Conservation (phyloP, 257 asterid species). For the Nicotiana tomentosiformis region DNA sequence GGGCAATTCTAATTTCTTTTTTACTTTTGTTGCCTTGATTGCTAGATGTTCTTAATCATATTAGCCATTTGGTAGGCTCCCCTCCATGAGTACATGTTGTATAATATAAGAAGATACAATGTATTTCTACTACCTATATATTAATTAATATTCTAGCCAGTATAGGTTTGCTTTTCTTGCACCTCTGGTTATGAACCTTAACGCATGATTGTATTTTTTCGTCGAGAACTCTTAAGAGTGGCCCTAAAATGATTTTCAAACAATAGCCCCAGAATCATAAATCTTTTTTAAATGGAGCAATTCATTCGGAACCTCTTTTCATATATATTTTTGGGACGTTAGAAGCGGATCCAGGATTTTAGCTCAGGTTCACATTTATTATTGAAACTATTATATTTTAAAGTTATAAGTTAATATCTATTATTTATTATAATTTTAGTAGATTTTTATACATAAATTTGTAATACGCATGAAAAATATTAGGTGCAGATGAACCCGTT, state of each 20-base stretch:
- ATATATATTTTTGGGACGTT: too few relatives aligned
- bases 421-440: too few relatives aligned
- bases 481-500: too few relatives aligned
- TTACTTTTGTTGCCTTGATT: background rate
- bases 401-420: too few relatives aligned
- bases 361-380: too few relatives aligned
- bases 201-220: background rate
- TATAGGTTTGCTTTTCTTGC: background rate
- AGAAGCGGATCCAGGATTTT: too few relatives aligned
- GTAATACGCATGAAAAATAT: too few relatives aligned
- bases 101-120: background rate
- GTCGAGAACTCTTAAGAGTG: background rate
- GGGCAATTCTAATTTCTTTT: background rate
- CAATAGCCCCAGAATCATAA: background rate
- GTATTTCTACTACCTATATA: background rate
- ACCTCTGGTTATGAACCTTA: background rate
- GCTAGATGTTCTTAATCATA: background rate
- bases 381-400: too few relatives aligned
- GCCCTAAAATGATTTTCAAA: background rate
- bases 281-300: background rate
- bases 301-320: too few relatives aligned
- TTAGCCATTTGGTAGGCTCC: background rate
- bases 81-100: background rate
- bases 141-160: background rate
- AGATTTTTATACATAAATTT: too few relatives aligned